A percentile compares a stretch with the other conserved stretches of the same genome.
Evolutionary conservation across 768 basidiomycete genomes (phyloP).

Genomic region (Boletus subcaerulescens): DNA sequence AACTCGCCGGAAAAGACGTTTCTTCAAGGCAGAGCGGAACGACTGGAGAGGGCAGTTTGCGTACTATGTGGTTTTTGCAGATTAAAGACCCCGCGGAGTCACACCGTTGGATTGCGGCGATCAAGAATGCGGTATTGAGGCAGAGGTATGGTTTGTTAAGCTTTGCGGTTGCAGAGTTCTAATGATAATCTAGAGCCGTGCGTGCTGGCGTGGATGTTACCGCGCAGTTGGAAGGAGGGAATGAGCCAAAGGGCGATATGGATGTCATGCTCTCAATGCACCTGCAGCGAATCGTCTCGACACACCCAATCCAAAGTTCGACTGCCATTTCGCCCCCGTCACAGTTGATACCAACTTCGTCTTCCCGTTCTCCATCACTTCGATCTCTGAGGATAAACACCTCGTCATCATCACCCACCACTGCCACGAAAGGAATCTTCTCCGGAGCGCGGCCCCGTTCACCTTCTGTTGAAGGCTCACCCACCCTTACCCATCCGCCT

Average conservation of each 20-base stretch:
- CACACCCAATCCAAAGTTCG: slow-evolving; percentile 19
- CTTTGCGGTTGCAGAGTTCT: background rate
- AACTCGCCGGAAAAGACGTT: slow-evolving; percentile 63
- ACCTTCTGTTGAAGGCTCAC: slow-evolving; percentile 43
- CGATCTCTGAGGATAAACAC: slow-evolving; percentile 24
- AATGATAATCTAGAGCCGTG: slow-evolving; percentile 46
- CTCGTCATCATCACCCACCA: slow-evolving; percentile 17
- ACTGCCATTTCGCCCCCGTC: slow-evolving; percentile 7
- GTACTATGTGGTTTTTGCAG: slow-evolving; percentile 58
- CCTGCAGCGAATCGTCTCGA: slow-evolving; percentile 52
- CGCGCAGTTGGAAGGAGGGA: slow-evolving; percentile 37
- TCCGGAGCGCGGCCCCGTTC: slow-evolving; percentile 26
- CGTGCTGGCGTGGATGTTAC: slow-evolving; percentile 62
- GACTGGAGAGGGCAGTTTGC: slow-evolving; percentile 1
- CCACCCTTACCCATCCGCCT: slow-evolving; percentile 33
- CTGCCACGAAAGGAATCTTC: slow-evolving; percentile 21
- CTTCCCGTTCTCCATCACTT: slow-evolving; percentile 28
- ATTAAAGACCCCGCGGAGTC: slow-evolving; percentile 58
- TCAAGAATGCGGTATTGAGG: slow-evolving; percentile 68
- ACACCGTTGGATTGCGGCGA: slow-evolving; percentile 72
- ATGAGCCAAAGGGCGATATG: slow-evolving; percentile 75
- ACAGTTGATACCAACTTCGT: slow-evolving; percentile 22
- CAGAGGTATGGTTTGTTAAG: slow-evolving; percentile 49
- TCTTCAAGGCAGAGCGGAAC: slow-evolving; percentile 38
- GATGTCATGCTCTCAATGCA: slow-evolving; percentile 83